Percentiles rank a stretch among this genome's conserved stretches.
phyloP scores from a whole-genome alignment of 2,329 filamentous ascomycete genomes.

The Fusarium pseudograminearum region DNA sequence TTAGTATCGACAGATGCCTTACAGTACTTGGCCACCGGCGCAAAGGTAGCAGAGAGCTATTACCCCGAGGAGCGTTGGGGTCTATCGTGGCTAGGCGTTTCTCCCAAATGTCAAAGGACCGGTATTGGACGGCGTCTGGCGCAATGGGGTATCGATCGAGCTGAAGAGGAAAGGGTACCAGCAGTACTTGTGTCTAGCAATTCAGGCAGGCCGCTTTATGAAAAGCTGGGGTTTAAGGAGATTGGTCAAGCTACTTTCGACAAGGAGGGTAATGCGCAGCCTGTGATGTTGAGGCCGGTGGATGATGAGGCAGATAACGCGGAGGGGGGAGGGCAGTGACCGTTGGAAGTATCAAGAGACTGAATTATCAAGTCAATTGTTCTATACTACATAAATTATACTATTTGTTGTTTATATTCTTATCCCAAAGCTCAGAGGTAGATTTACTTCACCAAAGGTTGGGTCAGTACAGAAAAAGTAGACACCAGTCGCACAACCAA shows the following conservation, averaged over 20 bases:
- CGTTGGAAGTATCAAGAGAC: no score
- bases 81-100: constrained; percentile 22
- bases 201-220: constrained; percentile 3
- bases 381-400: no score
- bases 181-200: constrained; percentile 22
- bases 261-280: background rate
- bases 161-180: constrained; percentile 21
- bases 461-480: no score
- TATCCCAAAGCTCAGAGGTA: no score
- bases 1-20: background rate
- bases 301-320: background rate
- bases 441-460: no score
- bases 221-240: constrained; percentile 24
- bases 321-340: background rate
- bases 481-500: constrained; percentile 11
- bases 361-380: no score
- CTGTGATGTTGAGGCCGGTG: constrained; percentile 22
- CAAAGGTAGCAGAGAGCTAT: background rate
- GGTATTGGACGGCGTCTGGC: constrained; percentile 22
- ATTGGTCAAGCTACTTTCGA: background rate
- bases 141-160: constrained; percentile 30
- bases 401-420: no score
- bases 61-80: constrained; percentile 29
- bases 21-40: background rate
- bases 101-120: constrained; percentile 19